phyloP scores from a whole-genome alignment of 2,329 filamentous ascomycete species.

The Dactylellina sp. region DNA sequence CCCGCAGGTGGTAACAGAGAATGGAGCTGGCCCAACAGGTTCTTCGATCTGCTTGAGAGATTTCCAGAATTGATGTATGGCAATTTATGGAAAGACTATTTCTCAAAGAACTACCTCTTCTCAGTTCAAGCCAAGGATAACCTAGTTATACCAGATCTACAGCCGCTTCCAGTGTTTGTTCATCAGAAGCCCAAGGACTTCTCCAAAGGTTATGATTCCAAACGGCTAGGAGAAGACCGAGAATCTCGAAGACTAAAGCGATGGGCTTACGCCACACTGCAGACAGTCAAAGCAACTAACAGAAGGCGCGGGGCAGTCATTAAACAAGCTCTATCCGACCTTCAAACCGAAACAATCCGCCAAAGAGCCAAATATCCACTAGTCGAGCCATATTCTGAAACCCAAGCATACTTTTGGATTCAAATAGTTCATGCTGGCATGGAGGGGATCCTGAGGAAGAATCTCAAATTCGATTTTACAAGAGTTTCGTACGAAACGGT shows the following conservation, averaged over 20 bases:
- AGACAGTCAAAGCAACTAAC: conserved; percentile 58
- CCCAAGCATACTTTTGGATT: conserved; percentile 58
- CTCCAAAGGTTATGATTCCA: not conserved
- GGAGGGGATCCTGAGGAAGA: conserved; percentile 50
- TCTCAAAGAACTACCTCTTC: conserved; percentile 62
- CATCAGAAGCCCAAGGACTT: not conserved
- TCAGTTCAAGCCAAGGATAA: conserved; percentile 60
- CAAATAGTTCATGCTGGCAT: conserved; percentile 57
- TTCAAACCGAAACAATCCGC: conserved; percentile 55
- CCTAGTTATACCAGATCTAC: conserved; percentile 62
- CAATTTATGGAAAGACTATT: conserved; percentile 62
- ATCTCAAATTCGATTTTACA: conserved; percentile 50
- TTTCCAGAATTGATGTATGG: conserved; percentile 61
- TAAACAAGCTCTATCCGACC: conserved; percentile 52
- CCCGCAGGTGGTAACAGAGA: conserved; percentile 10
- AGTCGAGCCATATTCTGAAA: conserved; percentile 58
- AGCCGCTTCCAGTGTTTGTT: conserved; percentile 60
- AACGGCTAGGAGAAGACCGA: conserved; percentile 24
- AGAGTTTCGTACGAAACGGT: conserved; percentile 55
- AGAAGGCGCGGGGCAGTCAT: conserved; percentile 60
- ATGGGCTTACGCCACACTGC: conserved; percentile 62
- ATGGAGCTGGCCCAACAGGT: conserved; percentile 44
- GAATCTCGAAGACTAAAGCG: conserved; percentile 56
- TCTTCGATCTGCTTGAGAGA: conserved; percentile 59
- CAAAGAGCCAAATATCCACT: conserved; percentile 40